A percentile compares a stretch with the other conserved stretches of the same genome.
These are phyloP conservation scores for Phytophthora fragariae DNA, from an alignment of 352 stramenopile genomes.

Conservation along the genomic window DNA sequence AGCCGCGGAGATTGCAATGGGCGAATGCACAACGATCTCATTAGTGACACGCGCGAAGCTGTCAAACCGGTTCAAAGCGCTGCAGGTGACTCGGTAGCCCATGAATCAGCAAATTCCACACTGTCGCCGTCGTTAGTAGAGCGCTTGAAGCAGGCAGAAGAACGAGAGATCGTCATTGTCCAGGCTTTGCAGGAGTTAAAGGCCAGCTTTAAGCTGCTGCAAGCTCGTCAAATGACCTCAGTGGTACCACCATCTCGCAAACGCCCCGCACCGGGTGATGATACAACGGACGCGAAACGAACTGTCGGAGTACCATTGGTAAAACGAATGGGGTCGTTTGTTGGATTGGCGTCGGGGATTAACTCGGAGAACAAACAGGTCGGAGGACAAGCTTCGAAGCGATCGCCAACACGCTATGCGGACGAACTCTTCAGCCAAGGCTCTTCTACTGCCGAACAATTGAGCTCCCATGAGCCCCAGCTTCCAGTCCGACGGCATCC, in stretches of 20 bases:
- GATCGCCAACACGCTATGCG: constrained; percentile 40
- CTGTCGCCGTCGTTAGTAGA: constrained; percentile 10
- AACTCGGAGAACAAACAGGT: constrained; percentile 9
- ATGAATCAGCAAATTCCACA: background rate
- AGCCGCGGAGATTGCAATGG: background rate
- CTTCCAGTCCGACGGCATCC: background rate
- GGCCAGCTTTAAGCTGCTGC: constrained; percentile 20
- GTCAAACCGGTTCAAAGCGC: background rate
- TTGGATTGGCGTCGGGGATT: constrained; percentile 12
- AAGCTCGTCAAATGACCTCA: constrained; percentile 1
- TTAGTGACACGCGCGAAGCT: background rate
- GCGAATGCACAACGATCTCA: background rate
- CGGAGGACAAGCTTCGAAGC: constrained; percentile 5
- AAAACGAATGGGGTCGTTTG: constrained; percentile 29
- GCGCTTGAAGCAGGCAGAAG: constrained; percentile 27
- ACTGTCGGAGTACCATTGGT: constrained; percentile 18
- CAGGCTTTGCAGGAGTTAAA: constrained; percentile 32
- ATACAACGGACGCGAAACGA: background rate
- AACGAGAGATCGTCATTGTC: constrained; percentile 33
- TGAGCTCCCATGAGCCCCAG: background rate
- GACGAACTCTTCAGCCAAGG: constrained; percentile 31
- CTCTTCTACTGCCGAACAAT: background rate
- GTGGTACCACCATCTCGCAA: background rate
- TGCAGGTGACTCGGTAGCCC: background rate
- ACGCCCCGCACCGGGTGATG: constrained; percentile 8